Evolutionary conservation across 2,329 filamentous ascomycete genomes (phyloP).

Genomic region (Penicillium occitanis): DNA sequence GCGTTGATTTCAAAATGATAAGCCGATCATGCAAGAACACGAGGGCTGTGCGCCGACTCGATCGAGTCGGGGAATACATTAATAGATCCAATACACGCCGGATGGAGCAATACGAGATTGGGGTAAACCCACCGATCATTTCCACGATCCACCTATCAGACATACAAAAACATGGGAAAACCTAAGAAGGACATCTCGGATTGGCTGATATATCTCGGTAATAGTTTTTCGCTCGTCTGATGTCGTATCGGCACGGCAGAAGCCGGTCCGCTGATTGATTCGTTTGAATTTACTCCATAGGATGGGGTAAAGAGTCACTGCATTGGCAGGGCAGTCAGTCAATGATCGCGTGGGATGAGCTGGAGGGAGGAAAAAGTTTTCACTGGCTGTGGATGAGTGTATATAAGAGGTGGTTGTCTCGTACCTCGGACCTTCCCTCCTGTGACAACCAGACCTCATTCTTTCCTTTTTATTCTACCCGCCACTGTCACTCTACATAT

Average conservation of each 20-base stretch:
- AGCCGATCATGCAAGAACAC: neutral
- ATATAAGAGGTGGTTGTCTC: neutral
- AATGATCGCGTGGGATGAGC: neutral
- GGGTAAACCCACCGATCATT: neutral
- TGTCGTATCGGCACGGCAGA: neutral
- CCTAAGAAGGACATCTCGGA: neutral
- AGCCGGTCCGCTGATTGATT: conserved; percentile 5
- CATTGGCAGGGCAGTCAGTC: neutral
- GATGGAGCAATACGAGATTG: neutral
- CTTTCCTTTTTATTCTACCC: neutral
- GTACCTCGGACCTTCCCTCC: neutral
- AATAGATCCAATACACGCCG: neutral
- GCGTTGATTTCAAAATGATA: neutral
- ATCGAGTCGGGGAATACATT: neutral
- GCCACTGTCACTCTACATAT: neutral
- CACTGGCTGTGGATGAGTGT: neutral
- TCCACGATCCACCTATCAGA: conserved; percentile 1
- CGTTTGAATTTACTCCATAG: neutral
- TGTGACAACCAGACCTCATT: neutral
- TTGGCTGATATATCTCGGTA: neutral
- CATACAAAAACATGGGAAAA: neutral
- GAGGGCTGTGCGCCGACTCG: neutral
- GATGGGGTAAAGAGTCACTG: conserved; percentile 1
- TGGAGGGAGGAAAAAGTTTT: neutral
- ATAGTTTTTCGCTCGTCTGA: neutral